Evolutionary conservation across 371 early-diverging fungal species (phyloP).

Genomic region (Phascolomyces articulosus): DNA sequence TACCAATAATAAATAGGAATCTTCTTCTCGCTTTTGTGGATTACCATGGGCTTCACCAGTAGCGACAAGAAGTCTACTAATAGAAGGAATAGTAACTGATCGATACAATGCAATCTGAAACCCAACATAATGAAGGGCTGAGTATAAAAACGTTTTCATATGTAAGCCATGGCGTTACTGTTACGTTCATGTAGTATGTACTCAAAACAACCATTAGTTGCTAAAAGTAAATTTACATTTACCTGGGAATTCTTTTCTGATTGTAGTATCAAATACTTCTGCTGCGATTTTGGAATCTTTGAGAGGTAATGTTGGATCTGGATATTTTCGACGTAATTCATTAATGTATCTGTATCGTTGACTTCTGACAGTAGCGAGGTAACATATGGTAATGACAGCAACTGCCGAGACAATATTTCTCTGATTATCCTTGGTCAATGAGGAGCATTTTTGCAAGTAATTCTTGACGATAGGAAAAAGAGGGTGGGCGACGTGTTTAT

Average conservation of each 20-base stretch:
- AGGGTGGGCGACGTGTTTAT: neutral
- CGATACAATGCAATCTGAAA: slow-evolving; percentile 54
- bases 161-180: too few relatives aligned
- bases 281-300: slow-evolving; percentile 39
- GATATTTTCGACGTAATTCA: slow-evolving; percentile 42
- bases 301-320: slow-evolving; percentile 45
- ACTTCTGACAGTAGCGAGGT: slow-evolving; percentile 38
- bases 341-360: slow-evolving; percentile 38
- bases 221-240: neutral
- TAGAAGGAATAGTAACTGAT: slow-evolving; percentile 52
- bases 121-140: slow-evolving; percentile 10
- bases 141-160: too few relatives aligned
- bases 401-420: neutral
- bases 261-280: slow-evolving; percentile 33
- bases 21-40: slow-evolving; percentile 48
- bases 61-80: slow-evolving; percentile 47
- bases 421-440: neutral
- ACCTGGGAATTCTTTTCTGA: slow-evolving; percentile 49
- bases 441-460: neutral
- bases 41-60: slow-evolving; percentile 44
- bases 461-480: neutral
- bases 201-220: too few relatives aligned
- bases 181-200: neutral
- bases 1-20: slow-evolving; percentile 44
- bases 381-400: slow-evolving; percentile 8